Base-by-base conservation (phyloP, 805 yeast genomes). In the Candida adriatica region DNA sequence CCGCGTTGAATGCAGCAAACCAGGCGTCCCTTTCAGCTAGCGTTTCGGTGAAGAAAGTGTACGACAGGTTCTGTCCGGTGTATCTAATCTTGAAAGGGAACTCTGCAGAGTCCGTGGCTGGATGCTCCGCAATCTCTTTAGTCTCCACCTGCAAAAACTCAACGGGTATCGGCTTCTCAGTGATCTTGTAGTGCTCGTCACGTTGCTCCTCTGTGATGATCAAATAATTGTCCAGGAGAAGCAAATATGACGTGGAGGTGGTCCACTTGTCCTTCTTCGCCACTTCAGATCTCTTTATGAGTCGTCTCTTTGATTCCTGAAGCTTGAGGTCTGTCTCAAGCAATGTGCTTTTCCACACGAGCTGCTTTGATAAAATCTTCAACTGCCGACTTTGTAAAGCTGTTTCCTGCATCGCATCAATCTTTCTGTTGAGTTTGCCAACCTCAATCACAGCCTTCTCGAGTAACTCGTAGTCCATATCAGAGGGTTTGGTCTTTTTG, bases 191-290 rank as follows among this genome's bases (percentile, higher is more conserved):
- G 13, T 43, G 45, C 22, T 46, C 55, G 27, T 66, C 69, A 7
- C 62, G 61, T 3, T 69, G 53, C 28, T 64, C 65, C 24, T 84
- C 79, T 1, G 84, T 77, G 1, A 85, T 67, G 19, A 85, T 48
- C 26, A 85, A 55, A 44, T 66, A 82, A 46, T 85, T 82, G 49
- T 85, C 94, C 31, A 85, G 56, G 18, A 85, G 56, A 13, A 83
- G 71, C 16, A 81, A 45, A 2, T 62, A 56, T 1, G 67, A 60
- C 6, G 62, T 58, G 24, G 81, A 65, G 24, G 77, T 79, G 18
- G 76, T 59, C 61, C 76, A 72, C 45, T 75, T 59, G 29, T 80
- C 92, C 37, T 78, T 74, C 34, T 79, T 64, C 2, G 61, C 45
- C 13, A 81, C 67, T 16, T 66, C 69, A 0, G 87, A 92, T 8